These are phyloP conservation scores for Aspergillus glaucus DNA, from an alignment of 2,329 filamentous ascomycete genomes.

Conservation along the genomic window DNA sequence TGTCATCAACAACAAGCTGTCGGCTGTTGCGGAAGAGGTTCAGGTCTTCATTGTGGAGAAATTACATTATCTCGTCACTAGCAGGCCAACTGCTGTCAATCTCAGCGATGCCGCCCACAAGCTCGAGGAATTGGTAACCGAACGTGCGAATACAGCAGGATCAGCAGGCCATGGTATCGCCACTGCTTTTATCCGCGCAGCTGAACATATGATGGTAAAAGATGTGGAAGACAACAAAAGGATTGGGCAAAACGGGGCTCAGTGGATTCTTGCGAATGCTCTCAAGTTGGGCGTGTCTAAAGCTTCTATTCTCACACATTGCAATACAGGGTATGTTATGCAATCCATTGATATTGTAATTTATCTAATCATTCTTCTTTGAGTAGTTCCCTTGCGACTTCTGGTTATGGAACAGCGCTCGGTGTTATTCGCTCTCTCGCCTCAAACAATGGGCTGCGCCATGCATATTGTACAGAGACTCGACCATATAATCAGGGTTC, in stretches of 20 bases:
- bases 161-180: slow-evolving; percentile 48
- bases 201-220: slow-evolving; percentile 78
- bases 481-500: slow-evolving; percentile 97
- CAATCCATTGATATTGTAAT: neutral
- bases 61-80: slow-evolving; percentile 79
- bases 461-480: slow-evolving; percentile 94
- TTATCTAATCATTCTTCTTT: neutral
- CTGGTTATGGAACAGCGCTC: slow-evolving; percentile 92
- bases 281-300: slow-evolving; percentile 45
- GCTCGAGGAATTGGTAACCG: slow-evolving; percentile 60
- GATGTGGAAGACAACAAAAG: slow-evolving; percentile 81
- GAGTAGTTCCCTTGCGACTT: slow-evolving; percentile 79
- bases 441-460: slow-evolving; percentile 58
- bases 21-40: slow-evolving; percentile 55
- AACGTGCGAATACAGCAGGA: slow-evolving; percentile 31
- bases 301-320: slow-evolving; percentile 89
- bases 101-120: slow-evolving; percentile 82
- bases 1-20: slow-evolving; percentile 30
- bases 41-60: slow-evolving; percentile 64
- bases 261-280: slow-evolving; percentile 66
- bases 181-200: slow-evolving; percentile 66
- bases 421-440: slow-evolving; percentile 86
- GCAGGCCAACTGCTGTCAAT: slow-evolving; percentile 90
- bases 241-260: slow-evolving; percentile 76
- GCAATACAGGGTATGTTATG: slow-evolving; percentile 74